Base-by-base conservation (phyloP, 106 monocot species). In the Phalaenopsis aphrodite region DNA sequence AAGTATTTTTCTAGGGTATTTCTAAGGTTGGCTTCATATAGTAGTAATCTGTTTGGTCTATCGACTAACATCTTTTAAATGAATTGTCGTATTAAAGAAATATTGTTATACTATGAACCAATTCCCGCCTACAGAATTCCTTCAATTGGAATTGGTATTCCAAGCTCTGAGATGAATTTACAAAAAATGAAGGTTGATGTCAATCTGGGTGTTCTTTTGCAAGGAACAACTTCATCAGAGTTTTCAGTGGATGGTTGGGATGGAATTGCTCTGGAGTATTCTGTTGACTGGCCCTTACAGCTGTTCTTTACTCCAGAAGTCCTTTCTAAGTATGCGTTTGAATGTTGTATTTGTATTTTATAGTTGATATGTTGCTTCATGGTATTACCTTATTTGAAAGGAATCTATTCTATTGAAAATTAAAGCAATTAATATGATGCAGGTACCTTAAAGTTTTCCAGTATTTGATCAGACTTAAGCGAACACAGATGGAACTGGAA, bases 401-500 rank as follows among this genome's bases (percentile, higher is more conserved):
- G n/a, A 76, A 41, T 52, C 19, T 48, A 48, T 76, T 38, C 14
- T 49, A 23, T 49, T 46, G 21, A 46, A 18, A 24, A 76, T 5
- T 49, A 66, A 82, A 67, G 47, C 78, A 76, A 52, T 84, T 75
- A 15, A 48, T 76, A 46, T 87, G 81, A 21, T 86, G 69, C 89
- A 99, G 99, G 85, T 99, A 99, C 56, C 78, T 83, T 69, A 92
- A 85, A 80, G 91, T 93, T 79, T 99, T 99, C 77, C 99, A 99
- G 72, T 99, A 95, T 80, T 81, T 99, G 68, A 88, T 93, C 66
- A 85, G 90, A 84, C 88, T 99, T 56, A 99, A 99, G 81, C 82
- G 99, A 87, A 95, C 99, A 64, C 99, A 99, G 79, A 99, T 99
- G 99, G 99, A 99, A 76, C 80, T 99, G 76, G 99, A 99, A 85